A percentile compares a stretch with the other conserved stretches of the same genome.
phyloP scores from a whole-genome alignment of 2,329 filamentous ascomycete species.

The Alternaria viburni region DNA sequence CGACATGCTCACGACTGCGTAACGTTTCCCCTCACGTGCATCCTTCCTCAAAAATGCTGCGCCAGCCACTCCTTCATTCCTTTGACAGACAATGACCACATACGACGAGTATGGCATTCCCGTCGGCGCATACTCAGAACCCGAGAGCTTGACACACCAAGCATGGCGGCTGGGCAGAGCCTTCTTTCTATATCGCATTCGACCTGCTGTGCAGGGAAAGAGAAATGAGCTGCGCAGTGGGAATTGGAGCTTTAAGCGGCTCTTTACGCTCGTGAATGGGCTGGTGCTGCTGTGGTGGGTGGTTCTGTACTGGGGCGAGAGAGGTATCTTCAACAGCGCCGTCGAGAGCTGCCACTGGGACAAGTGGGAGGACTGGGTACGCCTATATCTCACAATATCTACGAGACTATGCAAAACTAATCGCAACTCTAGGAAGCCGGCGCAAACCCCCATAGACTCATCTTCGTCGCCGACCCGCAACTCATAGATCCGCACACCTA shows the following conservation, averaged over 20 bases:
- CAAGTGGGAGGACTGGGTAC: slow-evolving; percentile 91
- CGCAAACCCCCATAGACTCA: slow-evolving; percentile 80
- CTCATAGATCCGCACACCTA: slow-evolving; percentile 96
- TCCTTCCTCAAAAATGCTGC: slow-evolving; percentile 35
- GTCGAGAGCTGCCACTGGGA: slow-evolving; percentile 80
- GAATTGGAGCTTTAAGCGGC: slow-evolving; percentile 32
- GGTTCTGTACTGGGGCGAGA: slow-evolving; percentile 83
- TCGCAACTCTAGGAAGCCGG: slow-evolving; percentile 66
- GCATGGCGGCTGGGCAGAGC: slow-evolving; percentile 37
- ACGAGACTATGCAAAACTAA: slow-evolving; percentile 16
- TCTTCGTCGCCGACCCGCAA: slow-evolving; percentile 89
- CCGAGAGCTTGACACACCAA: slow-evolving; percentile 43
- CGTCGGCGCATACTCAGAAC: slow-evolving; percentile 45
- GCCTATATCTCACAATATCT: background rate
- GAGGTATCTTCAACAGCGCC: slow-evolving; percentile 74
- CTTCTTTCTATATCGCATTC: slow-evolving; percentile 39
- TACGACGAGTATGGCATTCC: slow-evolving; percentile 51
- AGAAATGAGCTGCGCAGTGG: slow-evolving; percentile 16
- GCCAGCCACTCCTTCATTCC: slow-evolving; percentile 16
- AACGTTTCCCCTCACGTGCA: slow-evolving; percentile 10
- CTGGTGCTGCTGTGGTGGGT: slow-evolving; percentile 77
- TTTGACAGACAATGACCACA: slow-evolving; percentile 38
- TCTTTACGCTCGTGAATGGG: slow-evolving; percentile 48
- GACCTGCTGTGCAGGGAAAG: slow-evolving; percentile 27
- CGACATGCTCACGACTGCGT: slow-evolving; percentile 12